Percentiles rank a stretch among this genome's conserved stretches.
Evolutionary conservation across 2,329 filamentous ascomycete genomes (phyloP).

Genomic region (Coniochaeta sp.): DNA sequence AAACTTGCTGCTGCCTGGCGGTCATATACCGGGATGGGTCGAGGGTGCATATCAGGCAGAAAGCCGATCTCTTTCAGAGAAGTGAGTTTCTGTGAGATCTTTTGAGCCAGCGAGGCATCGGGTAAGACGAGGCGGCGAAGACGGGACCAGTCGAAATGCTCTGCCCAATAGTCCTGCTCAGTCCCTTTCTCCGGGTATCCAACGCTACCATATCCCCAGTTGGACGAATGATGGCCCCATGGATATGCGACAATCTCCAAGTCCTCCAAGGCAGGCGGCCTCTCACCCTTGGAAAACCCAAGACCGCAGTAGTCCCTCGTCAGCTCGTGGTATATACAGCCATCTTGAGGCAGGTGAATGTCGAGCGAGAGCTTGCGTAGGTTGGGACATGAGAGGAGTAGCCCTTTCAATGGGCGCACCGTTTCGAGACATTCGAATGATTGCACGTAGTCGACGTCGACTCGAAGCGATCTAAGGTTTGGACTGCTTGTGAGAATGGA

Average conservation of each 20-base stretch:
- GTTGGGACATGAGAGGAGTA: neutral
- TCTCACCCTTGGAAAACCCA: neutral
- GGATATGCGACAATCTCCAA: neutral
- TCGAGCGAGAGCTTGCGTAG: neutral
- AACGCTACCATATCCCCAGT: neutral
- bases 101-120: neutral
- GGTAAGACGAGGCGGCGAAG: neutral
- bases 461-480: neutral
- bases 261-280: neutral
- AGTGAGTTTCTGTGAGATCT: neutral
- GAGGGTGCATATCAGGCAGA: neutral
- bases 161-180: neutral
- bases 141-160: neutral
- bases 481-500: neutral
- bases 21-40: neutral
- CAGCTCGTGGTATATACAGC: neutral
- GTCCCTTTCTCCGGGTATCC: neutral
- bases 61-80: neutral
- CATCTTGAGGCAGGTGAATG: neutral
- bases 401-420: neutral
- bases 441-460: neutral
- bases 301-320: neutral
- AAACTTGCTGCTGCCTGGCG: neutral
- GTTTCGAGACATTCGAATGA: neutral
- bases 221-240: neutral